Evolutionary conservation across 2,329 filamentous ascomycete genomes (phyloP), one percentile per base, ranked within the genome.

Genomic region (Anthostomella pinea): DNA sequence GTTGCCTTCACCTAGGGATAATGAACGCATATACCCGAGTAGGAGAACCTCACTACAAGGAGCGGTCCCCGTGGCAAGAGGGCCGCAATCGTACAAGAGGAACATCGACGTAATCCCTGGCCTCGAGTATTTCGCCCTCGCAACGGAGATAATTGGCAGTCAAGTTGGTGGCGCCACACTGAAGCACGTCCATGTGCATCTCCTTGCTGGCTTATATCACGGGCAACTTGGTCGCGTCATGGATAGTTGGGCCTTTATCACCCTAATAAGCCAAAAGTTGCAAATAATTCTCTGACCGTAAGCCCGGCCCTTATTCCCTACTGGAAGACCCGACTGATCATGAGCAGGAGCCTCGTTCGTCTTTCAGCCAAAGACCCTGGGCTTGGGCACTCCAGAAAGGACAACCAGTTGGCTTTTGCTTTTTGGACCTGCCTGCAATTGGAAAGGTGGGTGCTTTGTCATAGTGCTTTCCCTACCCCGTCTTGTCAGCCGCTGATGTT

Each of bases 371-470:
- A 62, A 21, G 51, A 51, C 11, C 47, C 46, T 22, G 56, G 53
- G 17, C 50, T 71, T 19, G 34, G 35, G 6, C 64, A 62, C 24
- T 70, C 68, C 25, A 62, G 58, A 39, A 51, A 67, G 29, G 75
- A 82, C 51, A 87, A 89, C 54, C 71, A 83, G 39, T 70, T 84
- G 22, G 70, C 84, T 10, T 75, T 94, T 51, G 84, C 87, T 0
- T 96, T 90, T 54, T 97, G 91, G 91, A 93, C 90, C 6, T 95
- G 87, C 58, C 68, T 96, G 45, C 91, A 97, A 56, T 72, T 97
- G 8, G 91, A 97, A 63, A 95, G 83, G 84, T 87, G 62, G 49
- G 11, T 5, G 4, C 3, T 29, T 9, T 11, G n/a, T 15, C 18
- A 26, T 29, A 34, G 25, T 18, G 16, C 30, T 9, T 9, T 8